Evolutionary conservation across 768 basidiomycete genomes (phyloP).

Genomic region (Mycena rosella): DNA sequence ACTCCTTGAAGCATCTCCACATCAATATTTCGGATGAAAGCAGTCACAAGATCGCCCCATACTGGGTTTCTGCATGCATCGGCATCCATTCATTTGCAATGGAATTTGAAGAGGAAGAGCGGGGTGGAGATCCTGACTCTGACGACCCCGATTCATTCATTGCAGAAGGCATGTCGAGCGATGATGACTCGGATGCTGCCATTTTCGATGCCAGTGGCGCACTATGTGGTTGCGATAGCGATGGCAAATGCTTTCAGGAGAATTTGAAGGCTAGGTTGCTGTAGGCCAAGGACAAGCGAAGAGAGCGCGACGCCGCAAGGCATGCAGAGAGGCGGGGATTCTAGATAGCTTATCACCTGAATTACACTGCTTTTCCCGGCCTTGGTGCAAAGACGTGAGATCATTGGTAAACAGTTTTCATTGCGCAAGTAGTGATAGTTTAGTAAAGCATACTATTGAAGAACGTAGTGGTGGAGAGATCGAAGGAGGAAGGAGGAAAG

Average conservation of each 20-base stretch:
- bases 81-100: slow-evolving; percentile 41
- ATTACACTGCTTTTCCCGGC: not conserved
- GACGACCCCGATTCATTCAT: slow-evolving; percentile 22
- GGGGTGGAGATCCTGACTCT: slow-evolving; percentile 3
- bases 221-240: not conserved
- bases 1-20: slow-evolving; percentile 22
- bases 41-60: slow-evolving; percentile 41
- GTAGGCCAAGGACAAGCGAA: not conserved
- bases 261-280: slow-evolving; percentile 3
- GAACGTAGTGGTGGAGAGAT: no score
- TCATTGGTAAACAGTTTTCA: no score
- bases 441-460: no score
- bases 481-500: no score
- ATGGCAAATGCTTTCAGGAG: slow-evolving; percentile 7
- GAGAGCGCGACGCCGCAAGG: not conserved
- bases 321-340: slow-evolving; percentile 2
- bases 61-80: slow-evolving; percentile 45
- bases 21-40: slow-evolving; percentile 13
- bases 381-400: no score
- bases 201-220: not conserved
- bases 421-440: no score
- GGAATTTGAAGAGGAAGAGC: slow-evolving; percentile 39
- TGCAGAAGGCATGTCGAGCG: slow-evolving; percentile 4
- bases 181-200: not conserved
- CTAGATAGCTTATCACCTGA: not conserved